A percentile compares a stretch with the other conserved stretches of the same genome.
Evolutionary conservation across 2,329 filamentous ascomycete species (phyloP).

Genomic region (Aureobasidium sp.): DNA sequence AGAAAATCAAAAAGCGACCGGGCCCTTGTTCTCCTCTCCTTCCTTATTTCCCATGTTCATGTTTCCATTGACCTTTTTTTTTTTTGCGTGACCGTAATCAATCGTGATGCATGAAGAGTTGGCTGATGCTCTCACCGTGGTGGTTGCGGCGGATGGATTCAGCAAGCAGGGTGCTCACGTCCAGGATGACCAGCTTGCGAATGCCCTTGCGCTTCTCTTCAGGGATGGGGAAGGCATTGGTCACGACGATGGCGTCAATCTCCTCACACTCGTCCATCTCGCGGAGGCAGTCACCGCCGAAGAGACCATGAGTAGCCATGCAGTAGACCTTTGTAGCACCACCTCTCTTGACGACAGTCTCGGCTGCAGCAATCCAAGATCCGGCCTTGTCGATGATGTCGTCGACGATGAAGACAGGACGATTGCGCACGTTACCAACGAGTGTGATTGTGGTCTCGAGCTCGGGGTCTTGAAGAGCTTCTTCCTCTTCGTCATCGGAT

Average conservation of each 20-base stretch:
- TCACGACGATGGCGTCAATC: constrained; percentile 90
- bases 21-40: not conserved
- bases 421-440: constrained; percentile 86
- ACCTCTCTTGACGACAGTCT: constrained; percentile 91
- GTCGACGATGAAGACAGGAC: constrained; percentile 89
- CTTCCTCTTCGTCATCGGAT: constrained; percentile 87
- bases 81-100: not conserved
- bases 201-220: constrained; percentile 62
- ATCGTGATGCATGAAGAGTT: constrained; percentile 39
- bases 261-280: constrained; percentile 88
- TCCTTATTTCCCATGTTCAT: not conserved
- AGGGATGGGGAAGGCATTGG: constrained; percentile 91
- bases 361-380: constrained; percentile 94
- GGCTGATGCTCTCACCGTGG: constrained; percentile 75
- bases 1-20: not conserved
- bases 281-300: constrained; percentile 80
- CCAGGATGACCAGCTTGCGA: constrained; percentile 81
- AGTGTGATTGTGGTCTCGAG: constrained; percentile 93
- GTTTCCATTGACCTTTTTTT: not conserved
- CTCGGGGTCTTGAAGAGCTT: constrained; percentile 70
- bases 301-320: constrained; percentile 93
- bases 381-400: constrained; percentile 98
- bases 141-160: constrained; percentile 95
- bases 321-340: constrained; percentile 91
- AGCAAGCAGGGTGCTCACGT: constrained; percentile 77